phyloP scores from a whole-genome alignment of 306 rosid genomes.

The Vicia villosa region DNA sequence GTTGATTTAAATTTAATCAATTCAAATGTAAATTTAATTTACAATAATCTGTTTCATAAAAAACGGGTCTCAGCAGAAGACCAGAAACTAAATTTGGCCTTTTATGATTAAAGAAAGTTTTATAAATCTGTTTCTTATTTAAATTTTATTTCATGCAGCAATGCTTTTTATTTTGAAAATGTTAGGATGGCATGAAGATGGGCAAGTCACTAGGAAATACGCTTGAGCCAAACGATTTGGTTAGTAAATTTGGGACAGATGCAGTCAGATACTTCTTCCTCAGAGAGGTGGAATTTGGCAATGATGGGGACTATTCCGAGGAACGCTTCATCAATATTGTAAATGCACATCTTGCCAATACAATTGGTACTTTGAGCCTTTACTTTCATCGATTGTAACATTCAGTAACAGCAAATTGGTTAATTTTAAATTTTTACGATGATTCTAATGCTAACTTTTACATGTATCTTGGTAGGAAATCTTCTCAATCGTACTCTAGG shows the following conservation, averaged over 20 bases:
- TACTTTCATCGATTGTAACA: constrained; percentile 22
- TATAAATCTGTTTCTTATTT: constrained; percentile 46
- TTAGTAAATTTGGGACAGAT: constrained; percentile 78
- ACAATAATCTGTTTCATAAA: constrained; percentile 15
- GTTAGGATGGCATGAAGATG: constrained; percentile 99
- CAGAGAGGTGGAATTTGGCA: constrained; percentile 91
- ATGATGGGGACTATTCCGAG: constrained; percentile 95
- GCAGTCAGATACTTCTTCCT: constrained; percentile 96
- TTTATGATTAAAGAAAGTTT: constrained; percentile 26
- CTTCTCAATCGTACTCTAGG: constrained; percentile 92
- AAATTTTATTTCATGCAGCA: constrained; percentile 73
- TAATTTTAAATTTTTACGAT: not conserved
- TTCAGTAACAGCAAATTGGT: constrained; percentile 20
- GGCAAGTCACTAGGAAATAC: constrained; percentile 96
- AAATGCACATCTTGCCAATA: constrained; percentile 97
- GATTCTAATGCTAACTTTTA: constrained; percentile 25
- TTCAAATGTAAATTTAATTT: constrained; percentile 6
- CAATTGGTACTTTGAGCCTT: constrained; percentile 64
- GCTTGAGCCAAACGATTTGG: constrained; percentile 94
- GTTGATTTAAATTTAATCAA: constrained; percentile 19
- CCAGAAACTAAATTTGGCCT: constrained; percentile 14
- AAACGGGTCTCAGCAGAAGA: not conserved
- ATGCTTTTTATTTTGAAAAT: constrained; percentile 64
- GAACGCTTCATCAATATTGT: constrained; percentile 87
- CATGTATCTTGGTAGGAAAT: constrained; percentile 64